A percentile compares a stretch with the other conserved stretches of the same genome.
phyloP scores from a whole-genome alignment of 306 rosid species.

The Ochetophila trinervis region DNA sequence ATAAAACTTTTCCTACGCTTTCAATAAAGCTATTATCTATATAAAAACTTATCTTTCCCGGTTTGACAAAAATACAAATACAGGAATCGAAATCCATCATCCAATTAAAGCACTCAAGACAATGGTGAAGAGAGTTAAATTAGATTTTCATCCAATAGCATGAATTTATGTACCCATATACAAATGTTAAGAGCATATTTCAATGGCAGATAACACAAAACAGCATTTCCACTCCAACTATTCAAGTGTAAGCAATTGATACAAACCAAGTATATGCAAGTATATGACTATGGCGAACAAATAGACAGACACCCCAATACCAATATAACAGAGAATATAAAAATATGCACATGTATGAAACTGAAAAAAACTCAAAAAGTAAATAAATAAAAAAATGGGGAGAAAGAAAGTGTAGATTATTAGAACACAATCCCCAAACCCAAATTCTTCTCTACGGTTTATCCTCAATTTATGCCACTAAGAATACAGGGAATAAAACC shows the following conservation, averaged over 20 bases:
- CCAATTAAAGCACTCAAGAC: not conserved
- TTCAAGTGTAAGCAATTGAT: too few relatives aligned
- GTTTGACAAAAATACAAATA: not conserved
- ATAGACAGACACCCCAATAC: too few relatives aligned
- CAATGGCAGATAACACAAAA: not conserved
- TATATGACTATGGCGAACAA: too few relatives aligned
- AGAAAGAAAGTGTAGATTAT: too few relatives aligned
- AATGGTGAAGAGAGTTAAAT: not conserved
- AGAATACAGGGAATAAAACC: not conserved
- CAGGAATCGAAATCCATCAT: not conserved
- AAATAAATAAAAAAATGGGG: too few relatives aligned
- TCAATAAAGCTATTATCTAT: not conserved
- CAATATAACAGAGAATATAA: too few relatives aligned
- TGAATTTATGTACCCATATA: not conserved
- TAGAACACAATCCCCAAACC: not conserved
- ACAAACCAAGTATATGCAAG: too few relatives aligned
- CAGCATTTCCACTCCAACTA: not conserved
- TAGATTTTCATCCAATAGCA: not conserved
- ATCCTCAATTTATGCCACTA: not conserved
- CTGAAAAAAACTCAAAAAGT: too few relatives aligned
- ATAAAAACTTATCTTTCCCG: not conserved
- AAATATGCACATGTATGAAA: too few relatives aligned
- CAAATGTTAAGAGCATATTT: not conserved
- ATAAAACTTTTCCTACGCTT: not conserved
- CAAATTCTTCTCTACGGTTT: not conserved